These are phyloP conservation scores for Phyllosticta citrichinensis DNA, from an alignment of 2,329 filamentous ascomycete species.

Conservation along the genomic window DNA sequence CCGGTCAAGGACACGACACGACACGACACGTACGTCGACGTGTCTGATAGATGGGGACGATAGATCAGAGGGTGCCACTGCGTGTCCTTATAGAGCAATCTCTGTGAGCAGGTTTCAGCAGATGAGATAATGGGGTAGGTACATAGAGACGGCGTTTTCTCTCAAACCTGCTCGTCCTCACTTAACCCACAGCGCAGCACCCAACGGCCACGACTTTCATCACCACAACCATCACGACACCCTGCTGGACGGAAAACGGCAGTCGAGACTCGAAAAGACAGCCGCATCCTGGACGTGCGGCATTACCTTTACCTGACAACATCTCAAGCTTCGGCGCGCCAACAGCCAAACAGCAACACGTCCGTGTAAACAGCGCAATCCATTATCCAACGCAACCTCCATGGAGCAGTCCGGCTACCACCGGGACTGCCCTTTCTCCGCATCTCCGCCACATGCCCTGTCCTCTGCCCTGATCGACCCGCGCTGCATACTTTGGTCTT, in stretches of 20 bases:
- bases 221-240: background rate
- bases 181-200: background rate
- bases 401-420: background rate
- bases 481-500: background rate
- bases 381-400: background rate
- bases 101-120: background rate
- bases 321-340: background rate
- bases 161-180: constrained; percentile 2
- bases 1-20: background rate
- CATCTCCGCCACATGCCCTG: background rate
- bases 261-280: no score
- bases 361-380: background rate
- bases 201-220: background rate
- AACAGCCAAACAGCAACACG: background rate
- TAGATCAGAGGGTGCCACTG: background rate
- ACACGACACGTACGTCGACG: background rate
- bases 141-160: background rate
- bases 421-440: background rate
- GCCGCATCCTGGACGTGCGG: background rate
- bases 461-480: background rate
- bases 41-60: background rate
- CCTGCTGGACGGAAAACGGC: background rate
- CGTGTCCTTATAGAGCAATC: background rate
- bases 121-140: background rate
- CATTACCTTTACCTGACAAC: background rate